Percentiles rank a stretch among this genome's conserved stretches.
These are phyloP conservation scores for Boletales sp. DNA, from an alignment of 768 basidiomycete species.

Conservation along the genomic window DNA sequence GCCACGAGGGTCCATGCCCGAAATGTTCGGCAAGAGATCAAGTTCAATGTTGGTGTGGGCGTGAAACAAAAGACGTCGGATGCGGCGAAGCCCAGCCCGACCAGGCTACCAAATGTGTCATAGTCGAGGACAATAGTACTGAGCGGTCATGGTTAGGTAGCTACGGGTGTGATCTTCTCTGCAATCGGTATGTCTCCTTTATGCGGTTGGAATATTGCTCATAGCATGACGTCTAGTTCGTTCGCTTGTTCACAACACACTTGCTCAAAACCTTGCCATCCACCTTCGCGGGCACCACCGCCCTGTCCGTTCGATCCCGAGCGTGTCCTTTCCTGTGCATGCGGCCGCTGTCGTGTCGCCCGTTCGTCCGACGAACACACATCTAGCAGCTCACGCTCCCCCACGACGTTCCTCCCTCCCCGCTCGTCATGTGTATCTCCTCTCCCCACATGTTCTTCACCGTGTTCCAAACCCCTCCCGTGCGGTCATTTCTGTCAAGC, in stretches of 20 bases:
- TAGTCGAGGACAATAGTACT: conserved; percentile 26
- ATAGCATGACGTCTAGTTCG: conserved; percentile 32
- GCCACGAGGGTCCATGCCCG: conserved; percentile 76
- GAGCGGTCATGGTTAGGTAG: conserved; percentile 62
- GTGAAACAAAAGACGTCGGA: conserved; percentile 47
- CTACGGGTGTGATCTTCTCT: conserved; percentile 57
- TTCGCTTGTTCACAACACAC: conserved; percentile 78
- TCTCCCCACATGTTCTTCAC: conserved; percentile 73
- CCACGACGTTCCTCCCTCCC: conserved; percentile 29
- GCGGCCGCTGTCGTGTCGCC: conserved; percentile 52
- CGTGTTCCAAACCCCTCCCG: conserved; percentile 60
- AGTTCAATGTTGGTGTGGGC: conserved; percentile 80
- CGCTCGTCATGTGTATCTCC: conserved; percentile 64
- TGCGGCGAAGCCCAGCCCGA: conserved; percentile 65
- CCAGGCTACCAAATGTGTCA: conserved; percentile 31
- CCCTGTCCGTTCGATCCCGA: conserved; percentile 74
- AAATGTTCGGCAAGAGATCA: conserved; percentile 55
- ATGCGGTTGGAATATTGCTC: not conserved
- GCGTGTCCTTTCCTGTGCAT: conserved; percentile 72
- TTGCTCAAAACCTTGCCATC: conserved; percentile 77
- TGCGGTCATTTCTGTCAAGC: conserved; percentile 76
- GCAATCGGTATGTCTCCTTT: conserved; percentile 45
- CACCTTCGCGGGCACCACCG: conserved; percentile 54
- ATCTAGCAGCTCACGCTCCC: not conserved
- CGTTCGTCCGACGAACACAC: conserved; percentile 35